Base-by-base conservation (phyloP, 1,139 yeast genomes). In the Pichia sp. region DNA sequence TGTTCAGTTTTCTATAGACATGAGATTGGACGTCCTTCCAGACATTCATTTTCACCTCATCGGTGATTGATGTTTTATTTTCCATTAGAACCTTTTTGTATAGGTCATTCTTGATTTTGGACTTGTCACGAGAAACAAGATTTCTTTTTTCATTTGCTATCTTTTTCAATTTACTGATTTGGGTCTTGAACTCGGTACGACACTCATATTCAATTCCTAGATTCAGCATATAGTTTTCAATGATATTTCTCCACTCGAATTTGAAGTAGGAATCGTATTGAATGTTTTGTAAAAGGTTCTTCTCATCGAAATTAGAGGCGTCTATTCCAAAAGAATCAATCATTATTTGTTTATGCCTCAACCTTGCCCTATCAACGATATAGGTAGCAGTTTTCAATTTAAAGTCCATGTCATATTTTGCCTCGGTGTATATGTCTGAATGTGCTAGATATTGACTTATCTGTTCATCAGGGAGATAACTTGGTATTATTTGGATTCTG, bases 181-280 rank as follows among this genome's bases (percentile, higher is more conserved):
- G 61, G 35, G 56, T 59, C 48, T 72, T 72, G 51, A 73, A 77
- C 49, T 77, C 82, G 29, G 61, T 58, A 22, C 83, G 64, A 47
- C 83, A 77, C 51, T 78, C 84, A 11, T 79, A 77, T 50, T 78
- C 86, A 32, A 80, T 80, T 3, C 75, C 84, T 24, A 78, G 62
- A 51, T 76, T 77, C 29, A 78, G 56, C 33, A 77, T 51, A 50
- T 72, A 78, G 56, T 77, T 77, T 46, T 78, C 86, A 42, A 78
- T 74, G 21, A 78, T 68, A 51, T 77, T 75, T 47, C 85, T 61
- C 83, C 85, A 77, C 53, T 77, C 82, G 17, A 48, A 55, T 38
- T 55, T 56, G 21, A 52, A 46, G 32, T 50, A 56, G 15, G 40
- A 38, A 33, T 48, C 52, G 30, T 41, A 48, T 16, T 46, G 44